Evolutionary conservation across 23 red algal species (phyloP).

Genomic region (Gracilaria gracilis): DNA sequence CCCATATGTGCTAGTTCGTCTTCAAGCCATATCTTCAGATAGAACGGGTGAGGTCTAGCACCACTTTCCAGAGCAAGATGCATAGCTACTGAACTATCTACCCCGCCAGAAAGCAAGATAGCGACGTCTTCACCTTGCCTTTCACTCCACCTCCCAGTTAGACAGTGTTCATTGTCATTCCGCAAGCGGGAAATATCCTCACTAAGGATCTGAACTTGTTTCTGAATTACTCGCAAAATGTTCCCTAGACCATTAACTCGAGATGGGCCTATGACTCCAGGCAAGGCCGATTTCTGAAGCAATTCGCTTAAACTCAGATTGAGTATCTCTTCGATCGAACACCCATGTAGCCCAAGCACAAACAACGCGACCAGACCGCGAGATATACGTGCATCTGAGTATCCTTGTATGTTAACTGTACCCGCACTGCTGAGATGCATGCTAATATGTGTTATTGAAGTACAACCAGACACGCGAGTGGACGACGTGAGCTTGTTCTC

Average conservation of each 20-base stretch:
- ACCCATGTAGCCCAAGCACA: conserved; percentile 55
- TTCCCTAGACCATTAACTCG: conserved; percentile 28
- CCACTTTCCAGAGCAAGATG: conserved; percentile 79
- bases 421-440: neutral
- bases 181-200: neutral
- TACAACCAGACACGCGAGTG: conserved; percentile 65
- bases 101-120: conserved; percentile 94
- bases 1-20: conserved; percentile 93
- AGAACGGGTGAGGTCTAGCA: conserved; percentile 77
- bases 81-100: conserved; percentile 95
- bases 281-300: conserved; percentile 18
- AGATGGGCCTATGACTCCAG: conserved; percentile 18
- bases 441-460: conserved; percentile 49
- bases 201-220: neutral
- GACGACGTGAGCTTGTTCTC: neutral
- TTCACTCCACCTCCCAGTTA: conserved; percentile 31
- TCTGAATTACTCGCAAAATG: conserved; percentile 25
- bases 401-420: conserved; percentile 25
- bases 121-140: conserved; percentile 84
- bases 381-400: conserved; percentile 67
- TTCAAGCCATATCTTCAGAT: conserved; percentile 97
- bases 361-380: conserved; percentile 74
- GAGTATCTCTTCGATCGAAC: neutral
- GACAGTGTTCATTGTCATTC: neutral
- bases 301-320: conserved; percentile 12